A percentile compares a stretch with the other conserved stretches of the same genome.
Conservation (phyloP, 352 stramenopile species). For the Thalassiosira hispida region DNA sequence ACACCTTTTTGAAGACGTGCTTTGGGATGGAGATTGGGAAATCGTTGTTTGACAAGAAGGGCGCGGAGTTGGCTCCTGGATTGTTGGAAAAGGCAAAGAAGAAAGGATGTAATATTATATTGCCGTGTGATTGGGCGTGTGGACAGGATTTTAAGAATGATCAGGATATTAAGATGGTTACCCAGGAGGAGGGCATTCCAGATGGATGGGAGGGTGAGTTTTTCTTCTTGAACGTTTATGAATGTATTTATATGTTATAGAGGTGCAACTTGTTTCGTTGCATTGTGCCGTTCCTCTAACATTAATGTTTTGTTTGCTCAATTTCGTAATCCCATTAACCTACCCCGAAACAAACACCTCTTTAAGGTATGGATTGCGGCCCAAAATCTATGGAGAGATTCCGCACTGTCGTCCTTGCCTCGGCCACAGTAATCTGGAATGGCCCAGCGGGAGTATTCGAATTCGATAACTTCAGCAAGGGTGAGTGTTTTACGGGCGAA, state of each 20-base stretch:
- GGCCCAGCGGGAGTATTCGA: constrained; percentile 98
- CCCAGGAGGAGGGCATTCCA: constrained; percentile 90
- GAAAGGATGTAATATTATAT: constrained; percentile 89
- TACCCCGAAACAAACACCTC: not conserved
- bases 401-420: constrained; percentile 84
- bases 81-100: constrained; percentile 95
- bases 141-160: constrained; percentile 39
- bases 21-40: constrained; percentile 87
- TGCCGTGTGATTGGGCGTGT: constrained; percentile 53
- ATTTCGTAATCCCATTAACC: not conserved
- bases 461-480: constrained; percentile 94
- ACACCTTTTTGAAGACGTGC: constrained; percentile 96
- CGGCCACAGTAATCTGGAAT: constrained; percentile 97
- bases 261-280: too few relatives aligned
- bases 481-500: constrained; percentile 63
- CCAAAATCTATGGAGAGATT: constrained; percentile 70
- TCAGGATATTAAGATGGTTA: constrained; percentile 46
- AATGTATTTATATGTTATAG: too few relatives aligned
- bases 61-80: constrained; percentile 51
- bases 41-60: constrained; percentile 38
- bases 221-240: too few relatives aligned
- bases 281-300: too few relatives aligned
- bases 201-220: constrained; percentile 87
- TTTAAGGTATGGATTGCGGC: constrained; percentile 84
- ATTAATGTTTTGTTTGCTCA: too few relatives aligned